Percentiles rank a stretch among this genome's conserved stretches.
Conservation (phyloP, 306 rosid species). For the Urtica urens region DNA sequence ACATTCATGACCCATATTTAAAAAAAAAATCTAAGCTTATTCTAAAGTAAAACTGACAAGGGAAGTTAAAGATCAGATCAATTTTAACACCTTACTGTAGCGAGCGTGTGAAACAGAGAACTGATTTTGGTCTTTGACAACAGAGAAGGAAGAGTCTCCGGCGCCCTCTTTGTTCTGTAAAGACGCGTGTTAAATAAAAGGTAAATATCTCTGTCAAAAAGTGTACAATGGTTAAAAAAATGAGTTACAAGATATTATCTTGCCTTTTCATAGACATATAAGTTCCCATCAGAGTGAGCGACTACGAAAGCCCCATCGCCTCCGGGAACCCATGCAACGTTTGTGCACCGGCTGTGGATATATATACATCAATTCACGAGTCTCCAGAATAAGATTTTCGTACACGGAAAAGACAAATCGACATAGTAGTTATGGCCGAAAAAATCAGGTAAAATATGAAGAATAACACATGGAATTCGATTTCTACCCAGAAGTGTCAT, state of each 20-base stretch:
- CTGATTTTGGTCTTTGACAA: conserved; percentile 72
- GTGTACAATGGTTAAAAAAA: conserved; percentile 1
- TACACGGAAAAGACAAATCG: no score
- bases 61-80: neutral
- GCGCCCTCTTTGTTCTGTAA: conserved; percentile 76
- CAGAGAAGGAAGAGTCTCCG: conserved; percentile 78
- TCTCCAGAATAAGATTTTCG: neutral
- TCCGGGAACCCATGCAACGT: conserved; percentile 86
- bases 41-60: no score
- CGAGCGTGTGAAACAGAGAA: conserved; percentile 94
- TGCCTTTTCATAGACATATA: conserved; percentile 86
- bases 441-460: no score
- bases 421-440: no score
- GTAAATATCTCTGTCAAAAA: conserved; percentile 4
- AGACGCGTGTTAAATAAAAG: conserved; percentile 10
- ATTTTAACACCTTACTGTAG: conserved; percentile 65
- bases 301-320: conserved; percentile 87
- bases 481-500: no score
- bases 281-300: conserved; percentile 89
- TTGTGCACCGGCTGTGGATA: conserved; percentile 81
- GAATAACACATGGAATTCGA: no score
- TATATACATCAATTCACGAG: conserved; percentile 26
- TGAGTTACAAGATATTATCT: conserved; percentile 24
- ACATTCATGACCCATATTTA: neutral
- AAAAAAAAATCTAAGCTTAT: no score